Percentiles rank a stretch among this genome's conserved stretches.
Conservation (phyloP, 2,329 filamentous ascomycete genomes). For the Aspergillus sojae region DNA sequence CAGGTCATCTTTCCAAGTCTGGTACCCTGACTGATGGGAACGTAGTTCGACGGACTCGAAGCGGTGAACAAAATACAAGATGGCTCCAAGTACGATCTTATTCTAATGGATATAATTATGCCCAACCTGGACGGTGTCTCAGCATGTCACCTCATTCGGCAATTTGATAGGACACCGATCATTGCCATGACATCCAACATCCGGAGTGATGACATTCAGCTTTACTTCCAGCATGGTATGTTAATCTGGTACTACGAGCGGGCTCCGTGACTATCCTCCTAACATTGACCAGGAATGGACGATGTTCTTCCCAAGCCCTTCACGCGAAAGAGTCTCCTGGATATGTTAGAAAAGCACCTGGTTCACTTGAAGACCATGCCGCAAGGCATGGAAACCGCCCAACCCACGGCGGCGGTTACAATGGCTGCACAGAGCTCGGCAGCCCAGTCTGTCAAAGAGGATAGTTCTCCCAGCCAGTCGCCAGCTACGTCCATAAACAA, state of each 20-base stretch:
- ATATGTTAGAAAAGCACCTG: conserved; percentile 86
- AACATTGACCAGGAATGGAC: conserved; percentile 75
- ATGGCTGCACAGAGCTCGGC: conserved; percentile 54
- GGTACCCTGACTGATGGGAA: conserved; percentile 10
- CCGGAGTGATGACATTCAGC: conserved; percentile 90
- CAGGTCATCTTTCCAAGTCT: not conserved
- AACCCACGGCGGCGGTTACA: conserved; percentile 42
- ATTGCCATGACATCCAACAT: conserved; percentile 99
- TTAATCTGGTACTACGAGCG: conserved; percentile 2
- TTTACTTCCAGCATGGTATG: conserved; percentile 95
- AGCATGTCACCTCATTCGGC: conserved; percentile 87
- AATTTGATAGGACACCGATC: conserved; percentile 82
- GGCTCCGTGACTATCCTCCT: conserved; percentile 8
- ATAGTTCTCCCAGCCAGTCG: conserved; percentile 65
- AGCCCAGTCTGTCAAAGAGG: conserved; percentile 62
- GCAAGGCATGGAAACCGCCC: conserved; percentile 58
- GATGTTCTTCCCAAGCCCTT: conserved; percentile 97
- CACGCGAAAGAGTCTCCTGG: conserved; percentile 81
- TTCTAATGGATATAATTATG: conserved; percentile 97
- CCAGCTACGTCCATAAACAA: conserved; percentile 61
- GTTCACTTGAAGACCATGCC: conserved; percentile 74
- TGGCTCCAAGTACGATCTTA: conserved; percentile 67
- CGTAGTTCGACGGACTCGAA: conserved; percentile 81
- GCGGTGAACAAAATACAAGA: conserved; percentile 82
- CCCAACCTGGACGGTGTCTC: conserved; percentile 93